phyloP scores from a whole-genome alignment of 2,329 filamentous ascomycete genomes.

The Xylogone sp. region DNA sequence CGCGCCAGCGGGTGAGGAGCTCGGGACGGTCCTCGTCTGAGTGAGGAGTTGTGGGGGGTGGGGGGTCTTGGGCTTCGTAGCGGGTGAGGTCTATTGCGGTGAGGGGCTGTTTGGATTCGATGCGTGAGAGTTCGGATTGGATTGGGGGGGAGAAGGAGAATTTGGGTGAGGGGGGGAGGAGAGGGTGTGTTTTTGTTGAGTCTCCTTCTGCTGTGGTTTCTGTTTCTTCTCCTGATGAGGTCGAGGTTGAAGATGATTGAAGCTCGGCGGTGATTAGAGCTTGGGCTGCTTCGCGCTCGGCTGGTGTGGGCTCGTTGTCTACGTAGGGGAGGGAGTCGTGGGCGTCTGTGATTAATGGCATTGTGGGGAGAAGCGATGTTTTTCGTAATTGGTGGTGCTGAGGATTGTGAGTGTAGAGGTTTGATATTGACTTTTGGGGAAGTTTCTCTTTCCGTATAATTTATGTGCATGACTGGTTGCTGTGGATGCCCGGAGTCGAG shows the following conservation, averaged over 20 bases:
- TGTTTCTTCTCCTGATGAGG: too few species aligned
- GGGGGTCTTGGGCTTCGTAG: conserved; percentile 73
- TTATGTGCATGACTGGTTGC: neutral
- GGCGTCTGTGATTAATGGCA: conserved; percentile 23
- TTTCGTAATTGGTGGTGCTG: conserved; percentile 5
- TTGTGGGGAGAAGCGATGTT: conserved; percentile 8
- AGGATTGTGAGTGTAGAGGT: too few species aligned
- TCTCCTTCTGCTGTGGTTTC: neutral
- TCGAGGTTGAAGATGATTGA: too few species aligned
- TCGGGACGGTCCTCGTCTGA: conserved; percentile 32
- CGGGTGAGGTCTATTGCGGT: conserved; percentile 69
- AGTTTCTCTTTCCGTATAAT: neutral
- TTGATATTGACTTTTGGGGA: neutral
- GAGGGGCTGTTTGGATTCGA: conserved; percentile 57
- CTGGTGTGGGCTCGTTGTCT: conserved; percentile 64
- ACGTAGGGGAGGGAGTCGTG: conserved; percentile 50
- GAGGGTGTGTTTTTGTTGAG: conserved; percentile 35
- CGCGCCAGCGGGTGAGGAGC: conserved; percentile 8
- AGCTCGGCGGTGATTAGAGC: conserved; percentile 67
- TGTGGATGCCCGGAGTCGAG: neutral
- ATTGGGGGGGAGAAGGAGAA: conserved; percentile 64
- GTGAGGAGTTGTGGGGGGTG: conserved; percentile 38
- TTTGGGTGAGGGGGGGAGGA: conserved; percentile 54
- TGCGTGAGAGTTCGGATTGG: conserved; percentile 62
- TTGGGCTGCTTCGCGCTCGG: conserved; percentile 62